These are phyloP conservation scores for Ustilago sp. DNA, from an alignment of 1,284 basidiomycete genomes.

Conservation along the genomic window DNA sequence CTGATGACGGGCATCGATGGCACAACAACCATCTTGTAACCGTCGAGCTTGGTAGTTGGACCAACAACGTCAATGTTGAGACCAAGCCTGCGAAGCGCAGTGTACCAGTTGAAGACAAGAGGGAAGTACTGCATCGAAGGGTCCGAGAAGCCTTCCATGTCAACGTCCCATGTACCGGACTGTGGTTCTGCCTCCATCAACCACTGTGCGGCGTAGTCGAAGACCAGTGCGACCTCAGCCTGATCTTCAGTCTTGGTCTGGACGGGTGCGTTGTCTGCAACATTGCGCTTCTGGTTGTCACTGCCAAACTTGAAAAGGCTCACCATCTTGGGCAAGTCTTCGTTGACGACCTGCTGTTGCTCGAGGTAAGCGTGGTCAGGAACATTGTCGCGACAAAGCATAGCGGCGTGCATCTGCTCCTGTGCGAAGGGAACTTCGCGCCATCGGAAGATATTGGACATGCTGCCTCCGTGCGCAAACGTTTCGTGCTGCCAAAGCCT, in stretches of 20 bases:
- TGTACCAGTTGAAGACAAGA: conserved; percentile 50
- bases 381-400: conserved; percentile 53
- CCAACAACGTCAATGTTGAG: conserved; percentile 53
- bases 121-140: conserved; percentile 43
- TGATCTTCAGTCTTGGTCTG: conserved; percentile 27
- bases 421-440: conserved; percentile 52
- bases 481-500: conserved; percentile 56
- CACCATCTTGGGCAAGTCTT: conserved; percentile 38
- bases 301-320: conserved; percentile 17
- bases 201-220: conserved; percentile 44
- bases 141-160: conserved; percentile 37
- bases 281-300: conserved; percentile 15
- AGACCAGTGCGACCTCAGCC: conserved; percentile 46
- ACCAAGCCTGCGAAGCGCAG: conserved; percentile 50
- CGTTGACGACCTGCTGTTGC: conserved; percentile 48
- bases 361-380: conserved; percentile 45
- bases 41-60: conserved; percentile 29
- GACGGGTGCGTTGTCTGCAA: conserved; percentile 23
- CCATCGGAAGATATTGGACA: conserved; percentile 56
- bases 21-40: conserved; percentile 50
- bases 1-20: conserved; percentile 50
- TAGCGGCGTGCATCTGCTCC: conserved; percentile 58
- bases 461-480: conserved; percentile 46
- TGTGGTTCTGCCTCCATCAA: conserved; percentile 51
- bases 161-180: conserved; percentile 40